Base-by-base conservation (phyloP, 1,284 basidiomycete species). In the Rhodofomes roseus region DNA sequence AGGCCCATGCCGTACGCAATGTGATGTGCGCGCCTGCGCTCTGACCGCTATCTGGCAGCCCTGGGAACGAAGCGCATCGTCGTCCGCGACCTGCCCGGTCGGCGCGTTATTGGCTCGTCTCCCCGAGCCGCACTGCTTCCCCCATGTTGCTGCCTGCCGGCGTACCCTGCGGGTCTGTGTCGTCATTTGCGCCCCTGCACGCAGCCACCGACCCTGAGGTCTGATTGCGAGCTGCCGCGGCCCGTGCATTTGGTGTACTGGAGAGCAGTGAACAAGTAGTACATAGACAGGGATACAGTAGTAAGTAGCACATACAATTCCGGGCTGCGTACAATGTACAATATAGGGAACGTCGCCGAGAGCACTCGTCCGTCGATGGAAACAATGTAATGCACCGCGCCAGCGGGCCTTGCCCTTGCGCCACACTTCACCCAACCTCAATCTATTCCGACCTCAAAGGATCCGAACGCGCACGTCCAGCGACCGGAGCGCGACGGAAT, bases 401-500 rank as follows among this genome's bases (percentile, higher is more conserved):
- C 31, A 34, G 31, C 31, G 31, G 31, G 31, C 31, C 31, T 34
- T 34, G 31, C 31, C 31, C 31, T 11, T 34, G 31, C 31, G 31
- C 31, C 31, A 34, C 31, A 11, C 31, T 34, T 34, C 31, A 5
- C 31, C 31, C 31, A 4, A 11, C 11, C 31, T 34, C 31, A 11
- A 5, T 11, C 37, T 39, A 14, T 3, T 16, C 37, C 14, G 4
- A 14, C 37, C 51, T 58, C 52, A 58, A 41, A 46, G 8, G 27
- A 58, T 44, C 40, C 41, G 12, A 39, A 54, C 25, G n/a, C 51
- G 54, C 43, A 62, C 69, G 64, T 60, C 71, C 60, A 63, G 56
- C 36, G 63, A 60, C 2, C 74, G 71, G 40, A 75, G 62, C 1
- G 70, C 71, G 37, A 68, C 67, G 43, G 71, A 69, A 59, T 75